phyloP scores from a whole-genome alignment of 495 filamentous ascomycete species.

The Neurospora sp. region DNA sequence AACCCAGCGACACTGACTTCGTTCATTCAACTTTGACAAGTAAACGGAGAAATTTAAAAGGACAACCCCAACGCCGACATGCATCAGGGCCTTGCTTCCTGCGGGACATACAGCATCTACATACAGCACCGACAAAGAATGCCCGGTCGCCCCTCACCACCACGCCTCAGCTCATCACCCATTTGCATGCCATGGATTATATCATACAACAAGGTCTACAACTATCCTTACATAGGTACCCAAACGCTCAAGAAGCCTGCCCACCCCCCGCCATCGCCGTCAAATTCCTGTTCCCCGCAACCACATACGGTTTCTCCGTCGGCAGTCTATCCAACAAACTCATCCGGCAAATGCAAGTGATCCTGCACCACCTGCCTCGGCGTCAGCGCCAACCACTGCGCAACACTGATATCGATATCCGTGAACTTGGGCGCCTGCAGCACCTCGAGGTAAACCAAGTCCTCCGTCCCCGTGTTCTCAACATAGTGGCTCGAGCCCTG shows the following conservation, averaged over 20 bases:
- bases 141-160: background rate
- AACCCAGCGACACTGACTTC: background rate
- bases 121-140: too few species aligned
- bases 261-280: conserved; percentile 24
- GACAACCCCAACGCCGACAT: background rate
- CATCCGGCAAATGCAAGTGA: conserved; percentile 47
- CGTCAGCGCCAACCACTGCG: conserved; percentile 57
- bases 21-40: background rate
- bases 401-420: conserved; percentile 56
- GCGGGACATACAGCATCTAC: background rate
- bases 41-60: too few species aligned
- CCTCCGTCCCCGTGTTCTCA: conserved; percentile 62
- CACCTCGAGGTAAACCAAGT: conserved; percentile 61
- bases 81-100: background rate
- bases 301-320: conserved; percentile 52
- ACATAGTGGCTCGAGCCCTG: conserved; percentile 58
- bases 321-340: conserved; percentile 46
- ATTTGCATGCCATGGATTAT: background rate
- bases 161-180: background rate
- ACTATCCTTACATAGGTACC: background rate
- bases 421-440: conserved; percentile 54
- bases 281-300: conserved; percentile 34
- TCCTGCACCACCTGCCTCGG: conserved; percentile 55
- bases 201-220: background rate
- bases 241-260: conserved; percentile 18